Conservation (phyloP, 192 early-diverging fungal genomes). For the Rhizophlyctis rosea region DNA sequence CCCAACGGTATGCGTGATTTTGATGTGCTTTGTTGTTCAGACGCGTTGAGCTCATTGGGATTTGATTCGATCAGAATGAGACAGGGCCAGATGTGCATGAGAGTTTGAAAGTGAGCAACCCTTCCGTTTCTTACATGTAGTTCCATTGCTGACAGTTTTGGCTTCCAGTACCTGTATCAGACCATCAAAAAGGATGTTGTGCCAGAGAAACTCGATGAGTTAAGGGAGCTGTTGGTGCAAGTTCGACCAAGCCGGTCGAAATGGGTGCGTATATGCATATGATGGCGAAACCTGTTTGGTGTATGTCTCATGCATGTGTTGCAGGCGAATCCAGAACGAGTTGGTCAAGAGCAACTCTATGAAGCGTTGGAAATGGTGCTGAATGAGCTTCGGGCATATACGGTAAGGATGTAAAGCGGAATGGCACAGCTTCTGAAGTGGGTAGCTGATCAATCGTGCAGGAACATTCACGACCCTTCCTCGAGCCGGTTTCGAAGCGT, state of each 20-base stretch:
- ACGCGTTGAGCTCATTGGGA: not conserved
- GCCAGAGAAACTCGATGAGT: constrained; percentile 46
- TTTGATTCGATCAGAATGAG: not conserved
- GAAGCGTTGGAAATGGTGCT: constrained; percentile 83
- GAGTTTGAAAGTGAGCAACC: constrained; percentile 22
- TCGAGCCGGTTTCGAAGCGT: constrained; percentile 79
- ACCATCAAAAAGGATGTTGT: constrained; percentile 71
- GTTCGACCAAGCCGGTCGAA: constrained; percentile 78
- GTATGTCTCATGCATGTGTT: not conserved
- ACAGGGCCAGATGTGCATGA: constrained; percentile 6
- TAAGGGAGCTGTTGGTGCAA: constrained; percentile 72
- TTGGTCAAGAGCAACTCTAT: constrained; percentile 91
- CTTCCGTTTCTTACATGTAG: not conserved
- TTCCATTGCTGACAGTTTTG: not conserved
- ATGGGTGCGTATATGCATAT: constrained; percentile 55
- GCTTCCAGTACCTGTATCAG: constrained; percentile 68
- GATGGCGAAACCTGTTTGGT: not conserved
- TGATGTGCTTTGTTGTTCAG: not conserved
- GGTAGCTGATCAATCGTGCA: constrained; percentile 22
- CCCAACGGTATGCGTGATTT: not conserved
- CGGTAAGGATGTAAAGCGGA: constrained; percentile 35
- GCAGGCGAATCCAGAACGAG: constrained; percentile 73
- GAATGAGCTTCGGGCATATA: constrained; percentile 74
- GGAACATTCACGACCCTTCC: constrained; percentile 81
- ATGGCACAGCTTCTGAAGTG: not conserved